These are phyloP conservation scores for Fraxinus nigra DNA, from an alignment of 305 asterid species.

Conservation along the genomic window DNA sequence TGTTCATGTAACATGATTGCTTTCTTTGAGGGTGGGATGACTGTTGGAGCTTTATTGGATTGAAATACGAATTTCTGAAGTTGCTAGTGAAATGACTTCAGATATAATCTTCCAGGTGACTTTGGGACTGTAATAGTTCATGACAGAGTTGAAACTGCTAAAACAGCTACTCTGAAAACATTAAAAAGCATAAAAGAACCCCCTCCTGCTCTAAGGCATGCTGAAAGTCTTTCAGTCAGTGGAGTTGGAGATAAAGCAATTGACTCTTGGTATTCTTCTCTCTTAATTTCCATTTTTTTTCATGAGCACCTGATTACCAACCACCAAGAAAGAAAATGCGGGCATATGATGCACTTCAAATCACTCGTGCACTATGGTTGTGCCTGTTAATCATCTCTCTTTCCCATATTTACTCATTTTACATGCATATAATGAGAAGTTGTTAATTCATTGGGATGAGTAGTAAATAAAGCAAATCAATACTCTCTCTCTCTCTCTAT, in stretches of 20 bases:
- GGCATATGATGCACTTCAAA: background rate
- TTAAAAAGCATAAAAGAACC: slow-evolving; percentile 39
- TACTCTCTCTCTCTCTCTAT: background rate
- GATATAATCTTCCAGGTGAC: slow-evolving; percentile 59
- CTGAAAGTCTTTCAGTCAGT: slow-evolving; percentile 43
- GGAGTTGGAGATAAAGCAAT: slow-evolving; percentile 45
- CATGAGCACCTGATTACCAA: background rate
- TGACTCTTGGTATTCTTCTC: slow-evolving; percentile 45
- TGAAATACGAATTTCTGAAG: slow-evolving; percentile 1
- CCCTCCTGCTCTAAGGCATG: slow-evolving; percentile 40
- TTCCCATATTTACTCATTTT: background rate
- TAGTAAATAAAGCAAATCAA: background rate
- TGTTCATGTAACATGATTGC: too few relatives aligned
- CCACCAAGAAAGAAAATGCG: background rate
- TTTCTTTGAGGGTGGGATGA: background rate
- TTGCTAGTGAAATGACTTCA: slow-evolving; percentile 23
- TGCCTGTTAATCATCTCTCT: background rate
- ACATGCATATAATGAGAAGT: background rate
- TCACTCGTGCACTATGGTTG: background rate
- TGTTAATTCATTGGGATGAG: background rate
- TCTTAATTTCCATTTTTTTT: background rate
- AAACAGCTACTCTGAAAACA: slow-evolving; percentile 34
- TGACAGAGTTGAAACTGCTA: slow-evolving; percentile 50
- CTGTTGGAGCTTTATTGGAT: background rate
- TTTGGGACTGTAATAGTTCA: slow-evolving; percentile 81